A percentile compares a stretch with the other conserved stretches of the same genome.
phyloP scores from a whole-genome alignment of 225 moss, liverwort and hornwort species.

The Lunularia cruciata region DNA sequence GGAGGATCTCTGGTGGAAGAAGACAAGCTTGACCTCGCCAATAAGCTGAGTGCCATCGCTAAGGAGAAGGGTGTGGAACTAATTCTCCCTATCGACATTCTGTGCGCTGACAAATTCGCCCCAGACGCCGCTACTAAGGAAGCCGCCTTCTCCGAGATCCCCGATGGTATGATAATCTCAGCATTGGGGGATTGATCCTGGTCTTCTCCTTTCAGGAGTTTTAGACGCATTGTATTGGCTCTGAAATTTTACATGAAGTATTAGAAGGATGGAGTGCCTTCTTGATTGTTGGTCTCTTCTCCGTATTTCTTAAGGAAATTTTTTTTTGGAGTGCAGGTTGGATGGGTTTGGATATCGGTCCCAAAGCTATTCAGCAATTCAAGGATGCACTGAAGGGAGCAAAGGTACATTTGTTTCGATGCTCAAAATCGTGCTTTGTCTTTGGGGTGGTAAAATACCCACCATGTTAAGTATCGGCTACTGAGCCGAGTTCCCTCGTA shows the following conservation, averaged over 20 bases:
- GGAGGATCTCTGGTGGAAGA: constrained; percentile 88
- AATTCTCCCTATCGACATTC: constrained; percentile 77
- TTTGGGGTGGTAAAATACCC: background rate
- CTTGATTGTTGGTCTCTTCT: no score
- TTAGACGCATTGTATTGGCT: no score
- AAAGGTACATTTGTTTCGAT: constrained; percentile 75
- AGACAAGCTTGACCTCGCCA: constrained; percentile 84
- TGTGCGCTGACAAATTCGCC: constrained; percentile 73
- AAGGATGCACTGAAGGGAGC: constrained; percentile 69
- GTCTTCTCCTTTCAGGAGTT: no score
- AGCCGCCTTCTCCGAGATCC: constrained; percentile 53
- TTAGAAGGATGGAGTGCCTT: no score
- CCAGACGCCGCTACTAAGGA: constrained; percentile 59
- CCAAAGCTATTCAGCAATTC: constrained; percentile 78
- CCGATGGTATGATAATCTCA: constrained; percentile 75
- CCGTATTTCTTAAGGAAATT: no score
- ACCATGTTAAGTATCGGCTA: background rate
- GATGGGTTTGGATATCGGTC: constrained; percentile 95
- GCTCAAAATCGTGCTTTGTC: no score
- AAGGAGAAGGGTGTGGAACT: constrained; percentile 92
- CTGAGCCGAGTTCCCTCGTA: background rate
- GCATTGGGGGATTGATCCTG: no score
- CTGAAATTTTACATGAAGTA: no score
- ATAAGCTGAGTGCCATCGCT: constrained; percentile 50
- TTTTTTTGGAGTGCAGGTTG: constrained; percentile 54